Percentiles rank a stretch among this genome's conserved stretches.
Evolutionary conservation across 2,329 filamentous ascomycete species (phyloP).

Genomic region (Pseudocercospora crystallina): DNA sequence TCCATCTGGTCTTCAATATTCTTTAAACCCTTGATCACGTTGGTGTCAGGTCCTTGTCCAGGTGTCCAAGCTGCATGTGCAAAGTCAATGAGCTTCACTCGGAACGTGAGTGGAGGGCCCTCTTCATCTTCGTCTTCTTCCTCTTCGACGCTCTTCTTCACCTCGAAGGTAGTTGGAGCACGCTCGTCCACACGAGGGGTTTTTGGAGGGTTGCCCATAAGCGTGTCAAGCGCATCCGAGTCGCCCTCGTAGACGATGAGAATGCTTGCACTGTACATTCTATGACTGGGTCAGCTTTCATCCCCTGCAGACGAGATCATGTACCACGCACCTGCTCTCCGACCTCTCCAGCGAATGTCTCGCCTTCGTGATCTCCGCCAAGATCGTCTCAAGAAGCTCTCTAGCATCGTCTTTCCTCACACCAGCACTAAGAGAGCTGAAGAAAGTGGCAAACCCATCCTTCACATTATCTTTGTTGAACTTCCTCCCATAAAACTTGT

Average conservation of each 20-base stretch:
- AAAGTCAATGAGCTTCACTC: conserved; percentile 92
- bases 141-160: conserved; percentile 42
- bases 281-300: conserved; percentile 37
- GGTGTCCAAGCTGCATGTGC: conserved; percentile 85
- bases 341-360: conserved; percentile 59
- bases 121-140: conserved; percentile 57
- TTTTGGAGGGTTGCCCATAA: conserved; percentile 44
- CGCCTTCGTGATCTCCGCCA: conserved; percentile 40
- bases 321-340: conserved; percentile 39
- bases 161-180: conserved; percentile 34
- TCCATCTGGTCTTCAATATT: conserved; percentile 36
- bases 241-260: conserved; percentile 68
- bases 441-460: conserved; percentile 59
- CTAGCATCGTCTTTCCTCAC: conserved; percentile 38
- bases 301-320: too few relatives aligned
- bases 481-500: conserved; percentile 65
- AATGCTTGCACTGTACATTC: conserved; percentile 67
- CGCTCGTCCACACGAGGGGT: conserved; percentile 24
- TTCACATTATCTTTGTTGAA: conserved; percentile 57
- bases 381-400: conserved; percentile 46
- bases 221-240: conserved; percentile 51
- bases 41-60: conserved; percentile 82
- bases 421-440: conserved; percentile 44
- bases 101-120: conserved; percentile 65
- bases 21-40: conserved; percentile 71